These are phyloP conservation scores for Cyphellophora attinorum DNA, from an alignment of 2,329 filamentous ascomycete species.

Conservation along the genomic window DNA sequence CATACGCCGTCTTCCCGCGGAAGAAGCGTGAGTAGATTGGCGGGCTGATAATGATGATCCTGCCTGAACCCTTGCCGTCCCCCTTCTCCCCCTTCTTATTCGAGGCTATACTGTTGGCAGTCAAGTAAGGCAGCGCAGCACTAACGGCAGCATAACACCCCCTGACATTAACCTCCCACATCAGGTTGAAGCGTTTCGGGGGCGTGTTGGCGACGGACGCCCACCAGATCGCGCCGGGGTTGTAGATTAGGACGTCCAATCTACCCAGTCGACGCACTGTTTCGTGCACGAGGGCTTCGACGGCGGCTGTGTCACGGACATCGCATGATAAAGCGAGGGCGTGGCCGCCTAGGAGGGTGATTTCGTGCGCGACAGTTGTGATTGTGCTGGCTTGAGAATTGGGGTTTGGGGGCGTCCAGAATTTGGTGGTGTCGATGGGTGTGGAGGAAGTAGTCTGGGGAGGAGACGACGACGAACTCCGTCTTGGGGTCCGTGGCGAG, in stretches of 20 bases:
- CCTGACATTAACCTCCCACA: slow-evolving; percentile 66
- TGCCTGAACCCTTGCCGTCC: slow-evolving; percentile 42
- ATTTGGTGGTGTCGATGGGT: slow-evolving; percentile 36
- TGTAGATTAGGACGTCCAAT: slow-evolving; percentile 71
- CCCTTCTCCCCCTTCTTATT: slow-evolving; percentile 33
- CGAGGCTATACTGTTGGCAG: too few relatives aligned
- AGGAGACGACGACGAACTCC: slow-evolving; percentile 72
- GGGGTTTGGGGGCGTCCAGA: slow-evolving; percentile 67
- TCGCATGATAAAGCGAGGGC: slow-evolving; percentile 62
- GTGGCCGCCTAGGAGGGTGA: slow-evolving; percentile 52
- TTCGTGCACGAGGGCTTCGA: slow-evolving; percentile 49
- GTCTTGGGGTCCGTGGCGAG: slow-evolving; percentile 42
- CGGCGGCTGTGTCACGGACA: slow-evolving; percentile 53
- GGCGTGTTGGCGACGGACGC: slow-evolving; percentile 63
- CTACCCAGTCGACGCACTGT: slow-evolving; percentile 52
- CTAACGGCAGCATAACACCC: slow-evolving; percentile 67
- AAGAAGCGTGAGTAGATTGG: slow-evolving; percentile 83
- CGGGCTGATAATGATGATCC: slow-evolving; percentile 71
- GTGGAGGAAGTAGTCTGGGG: slow-evolving; percentile 61
- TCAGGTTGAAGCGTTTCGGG: slow-evolving; percentile 65
- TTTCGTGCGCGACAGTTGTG: slow-evolving; percentile 69
- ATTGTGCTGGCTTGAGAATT: slow-evolving; percentile 69
- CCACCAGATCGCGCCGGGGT: slow-evolving; percentile 82
- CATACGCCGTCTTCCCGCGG: slow-evolving; percentile 76
- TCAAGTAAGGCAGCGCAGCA: slow-evolving; percentile 51